These are phyloP conservation scores for Cladorrhinum sp. DNA, from an alignment of 2,329 filamentous ascomycete genomes.

Conservation along the genomic window DNA sequence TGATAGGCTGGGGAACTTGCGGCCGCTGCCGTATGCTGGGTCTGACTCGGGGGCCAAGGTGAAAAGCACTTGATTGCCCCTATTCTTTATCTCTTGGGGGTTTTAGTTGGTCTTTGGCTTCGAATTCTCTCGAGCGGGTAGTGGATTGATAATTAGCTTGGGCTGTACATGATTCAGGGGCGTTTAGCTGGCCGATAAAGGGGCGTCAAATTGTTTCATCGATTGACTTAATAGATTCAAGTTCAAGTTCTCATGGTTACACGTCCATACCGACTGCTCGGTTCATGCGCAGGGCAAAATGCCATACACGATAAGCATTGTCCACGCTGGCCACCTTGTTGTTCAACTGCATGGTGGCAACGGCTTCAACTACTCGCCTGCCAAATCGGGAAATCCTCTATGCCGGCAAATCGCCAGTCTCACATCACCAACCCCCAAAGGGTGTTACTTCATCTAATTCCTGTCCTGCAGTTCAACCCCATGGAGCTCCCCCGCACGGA, in stretches of 20 bases:
- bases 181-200: no score
- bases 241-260: background rate
- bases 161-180: background rate
- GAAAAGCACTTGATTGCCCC: background rate
- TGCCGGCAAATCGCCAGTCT: slow-evolving; percentile 5
- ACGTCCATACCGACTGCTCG: background rate
- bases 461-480: background rate
- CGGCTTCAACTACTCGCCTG: background rate
- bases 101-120: background rate
- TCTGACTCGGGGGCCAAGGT: slow-evolving; percentile 9
- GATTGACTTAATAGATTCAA: no score
- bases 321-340: background rate
- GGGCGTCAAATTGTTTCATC: no score
- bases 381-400: background rate
- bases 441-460: slow-evolving; percentile 5
- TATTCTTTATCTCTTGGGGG: background rate
- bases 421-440: background rate
- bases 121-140: no score
- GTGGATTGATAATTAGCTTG: no score
- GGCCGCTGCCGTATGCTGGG: slow-evolving; percentile 28
- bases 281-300: background rate
- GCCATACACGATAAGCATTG: no score
- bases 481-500: slow-evolving; percentile 5
- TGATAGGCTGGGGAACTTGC: slow-evolving; percentile 25
- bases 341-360: background rate